These are phyloP conservation scores for Pseudogymnoascus sp. DNA, from an alignment of 2,329 filamentous ascomycete species.

Conservation along the genomic window DNA sequence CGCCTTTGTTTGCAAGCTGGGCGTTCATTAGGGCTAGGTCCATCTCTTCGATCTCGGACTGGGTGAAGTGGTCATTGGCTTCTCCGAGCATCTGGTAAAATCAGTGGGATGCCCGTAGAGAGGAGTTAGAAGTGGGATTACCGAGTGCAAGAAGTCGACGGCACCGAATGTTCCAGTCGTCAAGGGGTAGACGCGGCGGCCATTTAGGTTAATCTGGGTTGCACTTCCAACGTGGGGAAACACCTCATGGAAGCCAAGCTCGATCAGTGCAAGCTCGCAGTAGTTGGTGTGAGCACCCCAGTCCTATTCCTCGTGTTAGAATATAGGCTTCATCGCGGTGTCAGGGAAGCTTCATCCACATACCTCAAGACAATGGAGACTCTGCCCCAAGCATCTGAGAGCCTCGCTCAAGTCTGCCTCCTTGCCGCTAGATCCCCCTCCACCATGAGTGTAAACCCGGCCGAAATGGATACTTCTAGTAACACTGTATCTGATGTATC, in stretches of 20 bases:
- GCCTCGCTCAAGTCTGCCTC: conserved; percentile 77
- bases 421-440: conserved; percentile 48
- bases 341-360: conserved; percentile 19
- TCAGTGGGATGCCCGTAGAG: neutral
- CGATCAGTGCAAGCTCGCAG: conserved; percentile 66
- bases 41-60: conserved; percentile 76
- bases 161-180: conserved; percentile 72
- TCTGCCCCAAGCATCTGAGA: conserved; percentile 66
- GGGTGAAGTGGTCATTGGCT: conserved; percentile 75
- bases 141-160: conserved; percentile 77
- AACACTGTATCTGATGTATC: conserved; percentile 72
- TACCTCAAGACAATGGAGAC: conserved; percentile 66
- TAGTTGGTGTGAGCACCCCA: conserved; percentile 47
- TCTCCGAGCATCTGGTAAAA: conserved; percentile 44
- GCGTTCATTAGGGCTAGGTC: conserved; percentile 67
- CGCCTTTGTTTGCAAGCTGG: conserved; percentile 36
- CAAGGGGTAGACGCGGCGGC: conserved; percentile 62
- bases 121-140: conserved; percentile 25
- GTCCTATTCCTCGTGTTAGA: neutral
- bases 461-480: conserved; percentile 69
- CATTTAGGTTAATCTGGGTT: conserved; percentile 58
- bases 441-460: conserved; percentile 62
- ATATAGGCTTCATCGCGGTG: neutral
- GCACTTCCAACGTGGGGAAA: conserved; percentile 65
- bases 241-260: conserved; percentile 60